Percentiles rank a stretch among this genome's conserved stretches.
Evolutionary conservation across 345 rosid species (phyloP).

Genomic region (Sisymbrium irio): DNA sequence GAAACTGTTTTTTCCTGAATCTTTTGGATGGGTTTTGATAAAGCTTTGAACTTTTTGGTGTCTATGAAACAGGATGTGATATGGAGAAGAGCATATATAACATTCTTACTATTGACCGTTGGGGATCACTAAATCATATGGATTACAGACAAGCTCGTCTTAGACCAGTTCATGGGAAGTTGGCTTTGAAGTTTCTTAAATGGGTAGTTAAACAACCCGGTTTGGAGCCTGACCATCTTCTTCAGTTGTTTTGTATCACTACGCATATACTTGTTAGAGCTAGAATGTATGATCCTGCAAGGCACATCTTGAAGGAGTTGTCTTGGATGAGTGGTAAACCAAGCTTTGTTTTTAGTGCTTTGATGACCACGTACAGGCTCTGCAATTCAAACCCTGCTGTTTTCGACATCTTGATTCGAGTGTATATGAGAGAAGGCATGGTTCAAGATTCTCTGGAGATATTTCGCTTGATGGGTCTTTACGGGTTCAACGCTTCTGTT

Average conservation of each 20-base stretch:
- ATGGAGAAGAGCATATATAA: constrained; percentile 72
- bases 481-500: constrained; percentile 68
- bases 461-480: constrained; percentile 58
- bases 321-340: constrained; percentile 43
- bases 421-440: constrained; percentile 59
- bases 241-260: constrained; percentile 60
- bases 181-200: constrained; percentile 75
- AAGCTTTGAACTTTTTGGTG: constrained; percentile 15
- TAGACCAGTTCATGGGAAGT: constrained; percentile 86
- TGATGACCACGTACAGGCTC: constrained; percentile 69
- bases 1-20: background rate
- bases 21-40: constrained; percentile 14
- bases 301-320: constrained; percentile 55
- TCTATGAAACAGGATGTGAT: constrained; percentile 32
- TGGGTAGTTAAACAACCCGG: constrained; percentile 71
- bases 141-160: constrained; percentile 59
- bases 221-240: constrained; percentile 55
- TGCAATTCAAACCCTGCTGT: constrained; percentile 91
- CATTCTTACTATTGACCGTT: constrained; percentile 74
- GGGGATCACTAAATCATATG: constrained; percentile 91
- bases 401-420: constrained; percentile 75
- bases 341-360: constrained; percentile 54
- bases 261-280: constrained; percentile 75
- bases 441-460: constrained; percentile 55
- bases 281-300: constrained; percentile 72